These are phyloP conservation scores for Colletotrichum australisinense DNA, from an alignment of 2,329 filamentous ascomycete genomes.

Conservation along the genomic window DNA sequence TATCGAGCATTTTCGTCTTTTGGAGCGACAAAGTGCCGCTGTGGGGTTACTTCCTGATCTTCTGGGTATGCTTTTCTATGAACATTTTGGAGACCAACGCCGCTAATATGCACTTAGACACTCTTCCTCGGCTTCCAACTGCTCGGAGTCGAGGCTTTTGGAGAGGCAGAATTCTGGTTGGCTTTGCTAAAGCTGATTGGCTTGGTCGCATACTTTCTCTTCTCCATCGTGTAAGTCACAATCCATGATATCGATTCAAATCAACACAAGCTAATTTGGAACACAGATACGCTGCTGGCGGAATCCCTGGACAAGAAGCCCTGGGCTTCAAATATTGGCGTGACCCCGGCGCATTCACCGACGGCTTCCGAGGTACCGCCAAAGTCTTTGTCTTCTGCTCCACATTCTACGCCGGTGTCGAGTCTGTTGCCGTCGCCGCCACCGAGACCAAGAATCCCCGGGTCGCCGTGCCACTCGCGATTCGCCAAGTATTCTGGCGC, in stretches of 20 bases:
- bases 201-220: conserved; percentile 78
- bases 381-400: conserved; percentile 77
- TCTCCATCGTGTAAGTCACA: conserved; percentile 69
- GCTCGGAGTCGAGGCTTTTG: conserved; percentile 78
- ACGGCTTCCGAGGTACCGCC: conserved; percentile 75
- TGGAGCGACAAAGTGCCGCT: conserved; percentile 71
- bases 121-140: conserved; percentile 76
- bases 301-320: conserved; percentile 66
- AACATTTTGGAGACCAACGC: not conserved
- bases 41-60: conserved; percentile 79
- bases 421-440: conserved; percentile 71
- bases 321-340: conserved; percentile 80
- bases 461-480: conserved; percentile 66
- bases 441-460: conserved; percentile 70
- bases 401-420: conserved; percentile 77
- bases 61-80: conserved; percentile 65
- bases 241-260: not conserved
- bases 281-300: conserved; percentile 71
- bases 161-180: conserved; percentile 85
- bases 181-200: conserved; percentile 78
- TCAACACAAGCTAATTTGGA: not conserved
- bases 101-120: conserved; percentile 41
- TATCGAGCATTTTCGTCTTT: conserved; percentile 73
- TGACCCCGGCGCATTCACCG: conserved; percentile 74
- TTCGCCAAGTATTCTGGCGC: conserved; percentile 70